Percentiles rank a stretch among this genome's conserved stretches.
phyloP scores from a whole-genome alignment of 2,329 filamentous ascomycete species.

The Aspergillus flavus region DNA sequence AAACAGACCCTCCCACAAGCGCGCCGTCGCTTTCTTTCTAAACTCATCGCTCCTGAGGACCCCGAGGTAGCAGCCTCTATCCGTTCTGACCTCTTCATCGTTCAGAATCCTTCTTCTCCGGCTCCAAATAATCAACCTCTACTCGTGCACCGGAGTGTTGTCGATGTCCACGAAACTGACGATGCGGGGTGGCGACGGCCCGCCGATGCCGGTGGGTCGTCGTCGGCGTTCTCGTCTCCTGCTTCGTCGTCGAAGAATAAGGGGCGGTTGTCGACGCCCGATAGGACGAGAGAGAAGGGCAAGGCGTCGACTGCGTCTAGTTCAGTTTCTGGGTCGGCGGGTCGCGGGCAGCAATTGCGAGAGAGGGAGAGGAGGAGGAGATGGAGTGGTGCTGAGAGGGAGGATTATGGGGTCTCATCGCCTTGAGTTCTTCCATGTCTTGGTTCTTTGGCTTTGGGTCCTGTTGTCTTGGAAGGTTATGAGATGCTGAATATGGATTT shows the following conservation, averaged over 20 bases:
- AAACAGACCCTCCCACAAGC: conserved; percentile 43
- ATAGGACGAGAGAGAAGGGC: conserved; percentile 13
- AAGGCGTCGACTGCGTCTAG: not conserved
- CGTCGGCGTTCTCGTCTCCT: conserved; percentile 10
- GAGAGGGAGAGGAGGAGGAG: conserved; percentile 25
- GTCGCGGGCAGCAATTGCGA: conserved; percentile 16
- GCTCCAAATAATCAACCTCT: not conserved
- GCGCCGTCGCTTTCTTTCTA: conserved; percentile 39
- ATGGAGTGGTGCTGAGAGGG: conserved; percentile 23
- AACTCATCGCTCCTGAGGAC: conserved; percentile 36
- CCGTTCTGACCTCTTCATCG: conserved; percentile 30
- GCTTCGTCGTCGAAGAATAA: conserved; percentile 14
- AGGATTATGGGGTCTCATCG: conserved; percentile 14
- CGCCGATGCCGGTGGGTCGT: not conserved
- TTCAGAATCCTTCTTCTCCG: conserved; percentile 18
- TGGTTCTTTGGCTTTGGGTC: not conserved
- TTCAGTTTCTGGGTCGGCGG: conserved; percentile 1
- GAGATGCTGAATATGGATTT: not conserved
- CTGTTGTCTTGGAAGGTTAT: not conserved
- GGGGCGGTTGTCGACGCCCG: conserved; percentile 17
- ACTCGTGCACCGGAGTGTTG: conserved; percentile 20
- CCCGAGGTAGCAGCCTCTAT: conserved; percentile 29
- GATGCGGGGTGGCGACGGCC: conserved; percentile 27
- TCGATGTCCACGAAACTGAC: conserved; percentile 27
- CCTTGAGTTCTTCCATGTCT: conserved; percentile 3